These are phyloP conservation scores for Neonectria hederae DNA, from an alignment of 2,329 filamentous ascomycete species.

Conservation along the genomic window DNA sequence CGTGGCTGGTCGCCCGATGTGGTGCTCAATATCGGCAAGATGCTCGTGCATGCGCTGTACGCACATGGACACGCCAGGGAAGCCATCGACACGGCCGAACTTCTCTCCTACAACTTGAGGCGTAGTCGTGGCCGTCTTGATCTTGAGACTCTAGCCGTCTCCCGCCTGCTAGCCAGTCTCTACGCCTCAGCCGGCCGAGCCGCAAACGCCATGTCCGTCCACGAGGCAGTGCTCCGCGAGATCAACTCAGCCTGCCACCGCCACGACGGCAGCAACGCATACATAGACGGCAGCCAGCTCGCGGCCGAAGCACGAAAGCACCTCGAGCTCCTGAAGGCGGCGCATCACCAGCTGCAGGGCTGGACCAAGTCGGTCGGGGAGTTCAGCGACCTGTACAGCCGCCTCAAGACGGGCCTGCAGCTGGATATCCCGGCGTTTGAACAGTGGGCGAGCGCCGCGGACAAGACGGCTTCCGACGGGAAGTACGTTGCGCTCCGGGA, in stretches of 20 bases:
- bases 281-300: slow-evolving; percentile 25
- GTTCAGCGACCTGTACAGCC: slow-evolving; percentile 31
- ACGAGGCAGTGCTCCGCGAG: slow-evolving; percentile 37
- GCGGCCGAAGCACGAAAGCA: slow-evolving; percentile 29
- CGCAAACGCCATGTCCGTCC: slow-evolving; percentile 33
- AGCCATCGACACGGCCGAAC: slow-evolving; percentile 38
- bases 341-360: slow-evolving; percentile 31
- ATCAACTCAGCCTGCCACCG: slow-evolving; percentile 32
- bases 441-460: slow-evolving; percentile 30
- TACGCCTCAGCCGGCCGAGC: slow-evolving; percentile 26
- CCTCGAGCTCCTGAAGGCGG: slow-evolving; percentile 33
- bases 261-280: slow-evolving; percentile 13
- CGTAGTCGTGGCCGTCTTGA: slow-evolving; percentile 41
- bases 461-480: slow-evolving; percentile 30
- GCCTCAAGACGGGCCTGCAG: slow-evolving; percentile 27
- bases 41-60: slow-evolving; percentile 36
- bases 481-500: slow-evolving; percentile 30
- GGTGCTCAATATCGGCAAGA: slow-evolving; percentile 37
- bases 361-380: slow-evolving; percentile 32
- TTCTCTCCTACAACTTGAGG: slow-evolving; percentile 41
- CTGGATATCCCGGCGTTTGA: slow-evolving; percentile 33
- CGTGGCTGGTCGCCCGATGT: slow-evolving; percentile 36
- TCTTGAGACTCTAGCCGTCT: slow-evolving; percentile 37
- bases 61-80: slow-evolving; percentile 23
- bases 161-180: slow-evolving; percentile 36